A percentile compares a stretch with the other conserved stretches of the same genome.
Conservation (phyloP, 139 green algal genomes). For the Ettlia oleoabundans region DNA sequence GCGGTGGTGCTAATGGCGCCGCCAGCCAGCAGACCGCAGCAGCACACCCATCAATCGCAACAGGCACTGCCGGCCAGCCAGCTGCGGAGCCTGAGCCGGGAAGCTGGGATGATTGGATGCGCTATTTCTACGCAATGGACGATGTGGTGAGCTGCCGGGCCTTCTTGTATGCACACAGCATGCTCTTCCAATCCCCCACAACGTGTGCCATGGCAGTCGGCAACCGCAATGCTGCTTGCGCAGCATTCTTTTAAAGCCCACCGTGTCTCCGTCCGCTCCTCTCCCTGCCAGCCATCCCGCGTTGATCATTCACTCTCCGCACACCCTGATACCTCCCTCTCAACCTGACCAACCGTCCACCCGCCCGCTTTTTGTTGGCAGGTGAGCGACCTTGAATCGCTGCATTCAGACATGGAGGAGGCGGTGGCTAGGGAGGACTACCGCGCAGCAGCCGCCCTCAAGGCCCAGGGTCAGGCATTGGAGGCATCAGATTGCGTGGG, state of each 20-base stretch:
- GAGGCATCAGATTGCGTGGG: not conserved
- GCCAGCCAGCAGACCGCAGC: too few species aligned
- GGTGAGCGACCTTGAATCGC: slow-evolving; percentile 5
- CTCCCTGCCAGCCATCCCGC: too few species aligned
- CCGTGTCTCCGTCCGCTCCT: too few species aligned
- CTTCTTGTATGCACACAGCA: not conserved
- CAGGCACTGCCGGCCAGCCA: not conserved
- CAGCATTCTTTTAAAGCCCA: too few species aligned
- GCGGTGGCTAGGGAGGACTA: slow-evolving; percentile 45
- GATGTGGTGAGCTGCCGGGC: slow-evolving; percentile 10
- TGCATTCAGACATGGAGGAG: slow-evolving; percentile 38
- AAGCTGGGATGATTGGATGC: slow-evolving; percentile 30
- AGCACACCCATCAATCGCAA: not conserved
- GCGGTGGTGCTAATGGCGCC: not conserved
- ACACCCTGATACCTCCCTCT: too few species aligned
- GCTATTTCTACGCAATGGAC: slow-evolving; percentile 18
- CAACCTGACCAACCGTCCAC: too few species aligned
- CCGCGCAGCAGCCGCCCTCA: slow-evolving; percentile 29
- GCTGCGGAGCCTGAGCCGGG: not conserved
- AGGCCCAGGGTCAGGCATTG: not conserved
- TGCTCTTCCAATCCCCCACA: not conserved
- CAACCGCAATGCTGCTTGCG: too few species aligned
- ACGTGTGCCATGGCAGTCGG: too few species aligned
- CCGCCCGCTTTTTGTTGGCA: too few species aligned
- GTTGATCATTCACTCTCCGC: too few species aligned